Evolutionary conservation across 2,329 filamentous ascomycete genomes (phyloP).

Genomic region (Fusarium pininemorale): DNA sequence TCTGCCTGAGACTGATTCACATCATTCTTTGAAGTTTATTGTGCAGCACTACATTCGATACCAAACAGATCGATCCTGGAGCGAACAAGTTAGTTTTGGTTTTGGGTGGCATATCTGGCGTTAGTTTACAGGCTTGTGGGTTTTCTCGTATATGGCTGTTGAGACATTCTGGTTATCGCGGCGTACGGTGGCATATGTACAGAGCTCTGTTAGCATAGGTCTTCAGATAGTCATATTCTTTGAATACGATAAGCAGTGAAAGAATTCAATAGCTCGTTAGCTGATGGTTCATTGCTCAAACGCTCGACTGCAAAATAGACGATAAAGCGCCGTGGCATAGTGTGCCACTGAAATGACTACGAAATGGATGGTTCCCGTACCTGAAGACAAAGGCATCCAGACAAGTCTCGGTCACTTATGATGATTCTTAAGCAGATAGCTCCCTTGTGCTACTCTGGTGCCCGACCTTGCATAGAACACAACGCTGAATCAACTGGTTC

Average conservation of each 20-base stretch:
- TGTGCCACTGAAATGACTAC: neutral
- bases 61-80: neutral
- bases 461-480: neutral
- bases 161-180: neutral
- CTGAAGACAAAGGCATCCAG: neutral
- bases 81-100: neutral
- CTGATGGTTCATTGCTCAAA: neutral
- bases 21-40: neutral
- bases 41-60: neutral
- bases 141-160: neutral
- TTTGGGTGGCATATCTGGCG: constrained; percentile 20
- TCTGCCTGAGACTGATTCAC: constrained; percentile 12
- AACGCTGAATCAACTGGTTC: neutral
- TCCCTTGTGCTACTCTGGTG: neutral
- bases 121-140: neutral
- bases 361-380: neutral
- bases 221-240: neutral
- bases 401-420: neutral
- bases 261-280: neutral
- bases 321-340: neutral
- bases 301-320: neutral
- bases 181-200: neutral
- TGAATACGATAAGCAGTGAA: neutral
- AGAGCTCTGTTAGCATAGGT: neutral
- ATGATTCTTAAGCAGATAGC: neutral